These are phyloP conservation scores for Diplocarpon mali DNA, from an alignment of 2,329 filamentous ascomycete species.

Conservation along the genomic window DNA sequence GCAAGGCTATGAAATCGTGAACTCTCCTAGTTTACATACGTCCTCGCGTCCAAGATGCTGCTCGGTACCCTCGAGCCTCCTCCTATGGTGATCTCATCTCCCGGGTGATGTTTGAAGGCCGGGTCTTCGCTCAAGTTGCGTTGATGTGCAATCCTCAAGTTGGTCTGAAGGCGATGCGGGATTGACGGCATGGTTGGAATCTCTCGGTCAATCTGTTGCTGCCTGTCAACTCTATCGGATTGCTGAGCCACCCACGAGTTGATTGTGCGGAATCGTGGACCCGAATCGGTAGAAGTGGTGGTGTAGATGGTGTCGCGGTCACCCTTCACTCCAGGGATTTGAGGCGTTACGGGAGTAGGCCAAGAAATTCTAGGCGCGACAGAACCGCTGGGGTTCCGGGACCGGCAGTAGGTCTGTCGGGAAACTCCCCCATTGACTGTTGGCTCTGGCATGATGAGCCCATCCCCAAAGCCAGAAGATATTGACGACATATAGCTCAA, in stretches of 20 bases:
- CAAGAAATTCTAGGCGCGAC: conserved; percentile 24
- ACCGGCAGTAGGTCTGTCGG: conserved; percentile 16
- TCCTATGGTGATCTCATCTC: conserved; percentile 22
- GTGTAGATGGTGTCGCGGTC: conserved; percentile 26
- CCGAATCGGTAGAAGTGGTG: conserved; percentile 23
- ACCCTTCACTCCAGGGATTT: conserved; percentile 10
- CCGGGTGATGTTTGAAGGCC: conserved; percentile 25
- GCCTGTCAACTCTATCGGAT: conserved; percentile 40
- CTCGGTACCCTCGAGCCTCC: conserved; percentile 24
- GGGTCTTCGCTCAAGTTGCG: conserved; percentile 22
- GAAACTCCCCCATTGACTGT: conserved; percentile 6
- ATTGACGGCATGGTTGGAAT: conserved; percentile 23
- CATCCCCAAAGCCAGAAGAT: conserved; percentile 54
- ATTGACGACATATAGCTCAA: conserved; percentile 43
- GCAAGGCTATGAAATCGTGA: conserved; percentile 3
- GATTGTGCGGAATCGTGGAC: conserved; percentile 45
- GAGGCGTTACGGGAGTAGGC: conserved; percentile 11
- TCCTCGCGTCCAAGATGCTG: conserved; percentile 23
- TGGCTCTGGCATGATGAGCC: conserved; percentile 37
- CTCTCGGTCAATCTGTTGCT: conserved; percentile 30
- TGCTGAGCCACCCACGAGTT: conserved; percentile 57
- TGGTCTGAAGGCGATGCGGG: conserved; percentile 13
- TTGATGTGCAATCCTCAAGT: conserved; percentile 13
- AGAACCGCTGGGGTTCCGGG: conserved; percentile 6
- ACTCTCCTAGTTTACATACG: conserved; percentile 14